Percentiles rank a stretch among this genome's conserved stretches.
Conservation (phyloP, 2,329 filamentous ascomycete genomes). For the Phialocephala sp. region DNA sequence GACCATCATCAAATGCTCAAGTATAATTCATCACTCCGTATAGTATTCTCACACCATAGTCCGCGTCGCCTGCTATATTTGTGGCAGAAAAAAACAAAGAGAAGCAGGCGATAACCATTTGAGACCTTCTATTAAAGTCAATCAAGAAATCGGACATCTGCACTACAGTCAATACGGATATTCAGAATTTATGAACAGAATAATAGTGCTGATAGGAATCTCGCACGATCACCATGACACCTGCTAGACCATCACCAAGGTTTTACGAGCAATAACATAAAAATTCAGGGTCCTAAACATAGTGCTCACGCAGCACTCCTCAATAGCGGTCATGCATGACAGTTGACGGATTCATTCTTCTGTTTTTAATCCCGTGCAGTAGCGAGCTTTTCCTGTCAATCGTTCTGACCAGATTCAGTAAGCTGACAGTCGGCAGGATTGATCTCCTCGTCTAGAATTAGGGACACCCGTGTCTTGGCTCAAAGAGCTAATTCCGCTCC, state of each 20-base stretch:
- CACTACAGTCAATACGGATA: too few species aligned
- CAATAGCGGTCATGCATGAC: background rate
- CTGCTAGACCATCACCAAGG: too few species aligned
- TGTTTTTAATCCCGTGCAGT: background rate
- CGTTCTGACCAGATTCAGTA: background rate
- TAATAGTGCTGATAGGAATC: background rate
- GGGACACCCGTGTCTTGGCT: background rate
- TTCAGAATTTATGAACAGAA: too few species aligned
- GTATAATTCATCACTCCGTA: too few species aligned
- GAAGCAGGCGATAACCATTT: too few species aligned
- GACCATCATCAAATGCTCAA: too few species aligned
- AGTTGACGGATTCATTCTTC: background rate
- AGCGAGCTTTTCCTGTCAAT: background rate
- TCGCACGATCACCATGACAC: background rate
- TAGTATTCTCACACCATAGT: too few species aligned
- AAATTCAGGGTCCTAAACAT: background rate
- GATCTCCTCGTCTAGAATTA: background rate
- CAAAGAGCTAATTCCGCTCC: background rate
- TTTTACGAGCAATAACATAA: background rate
- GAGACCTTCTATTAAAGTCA: too few species aligned
- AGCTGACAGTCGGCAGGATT: constrained; percentile 2
- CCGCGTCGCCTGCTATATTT: too few species aligned
- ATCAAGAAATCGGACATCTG: too few species aligned
- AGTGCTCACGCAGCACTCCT: background rate
- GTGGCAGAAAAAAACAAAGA: too few species aligned